Evolutionary conservation across 2,329 filamentous ascomycete species (phyloP), one percentile per base, ranked within the genome.

Genomic region (Cladophialophora psammophila): DNA sequence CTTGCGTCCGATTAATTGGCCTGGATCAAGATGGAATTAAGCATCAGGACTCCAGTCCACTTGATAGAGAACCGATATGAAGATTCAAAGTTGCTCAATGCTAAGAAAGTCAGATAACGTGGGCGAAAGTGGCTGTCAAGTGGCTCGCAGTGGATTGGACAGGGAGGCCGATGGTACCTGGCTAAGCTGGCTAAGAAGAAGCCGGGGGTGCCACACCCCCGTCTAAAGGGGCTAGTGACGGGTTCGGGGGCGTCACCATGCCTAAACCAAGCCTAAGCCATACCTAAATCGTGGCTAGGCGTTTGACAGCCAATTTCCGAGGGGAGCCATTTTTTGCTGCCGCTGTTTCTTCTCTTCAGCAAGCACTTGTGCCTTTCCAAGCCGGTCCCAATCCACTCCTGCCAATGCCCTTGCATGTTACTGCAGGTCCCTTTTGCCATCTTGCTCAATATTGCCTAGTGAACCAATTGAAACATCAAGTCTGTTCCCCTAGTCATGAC

Each of bases 231-330:
- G 40, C 10, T 32, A 18, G 26, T 13, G 20, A 50, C 6, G 31
- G 31, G 31, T n/a, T n/a, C 26, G n/a, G 10, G 52, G 10, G 20
- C 10, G 31, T 13, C 56, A 35, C 57, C 53, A 48, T 57, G 8
- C 52, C 63, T n/a, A 50, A 65, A 26, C 26, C 26, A 26, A 26
- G 26, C 26, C 26, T 3, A 26, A 26, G 3, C 57, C 53, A 48
- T 57, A 5, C 52, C 63, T n/a, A 50, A 65, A 36, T n/a, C 52
- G 50, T 32, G 9, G 35, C 26, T 61, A 48, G 53, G 58, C 40
- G 63, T 55, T 59, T 61, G 36, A 52, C 50, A 61, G 32, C 31
- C 64, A 66, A 66, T 66, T 66, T 66, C 64, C 64, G 64, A 61
- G 42, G 18, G 52, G 40, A 40, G 50, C 38, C 56, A 31, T 52